These are phyloP conservation scores for Clavispora asparagi DNA, from an alignment of 805 yeast genomes.

Conservation along the genomic window DNA sequence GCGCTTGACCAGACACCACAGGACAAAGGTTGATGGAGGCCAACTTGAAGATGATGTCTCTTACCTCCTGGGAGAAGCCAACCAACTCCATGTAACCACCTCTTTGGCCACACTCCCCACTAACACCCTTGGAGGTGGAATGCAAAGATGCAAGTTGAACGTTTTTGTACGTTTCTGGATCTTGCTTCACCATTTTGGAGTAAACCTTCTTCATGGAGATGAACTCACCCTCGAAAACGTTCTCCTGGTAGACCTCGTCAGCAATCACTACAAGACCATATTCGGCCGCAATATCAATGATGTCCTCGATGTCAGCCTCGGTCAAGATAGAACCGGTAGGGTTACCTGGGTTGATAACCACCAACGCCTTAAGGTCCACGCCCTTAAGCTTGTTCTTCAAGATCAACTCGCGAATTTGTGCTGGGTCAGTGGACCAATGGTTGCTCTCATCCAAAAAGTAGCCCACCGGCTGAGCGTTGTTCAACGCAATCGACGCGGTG, in stretches of 20 bases:
- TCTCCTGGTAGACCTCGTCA: slow-evolving; percentile 97
- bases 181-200: slow-evolving; percentile 50
- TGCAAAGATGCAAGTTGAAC: slow-evolving; percentile 92
- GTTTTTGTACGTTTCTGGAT: slow-evolving; percentile 53
- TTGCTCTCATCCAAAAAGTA: slow-evolving; percentile 77
- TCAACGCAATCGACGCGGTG: slow-evolving; percentile 88
- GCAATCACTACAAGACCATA: slow-evolving; percentile 85
- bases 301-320: slow-evolving; percentile 59
- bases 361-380: slow-evolving; percentile 68
- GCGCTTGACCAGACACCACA: slow-evolving; percentile 90
- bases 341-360: slow-evolving; percentile 96
- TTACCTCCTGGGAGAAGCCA: slow-evolving; percentile 70
- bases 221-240: slow-evolving; percentile 78
- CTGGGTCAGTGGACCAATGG: slow-evolving; percentile 79
- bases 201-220: slow-evolving; percentile 79
- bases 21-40: slow-evolving; percentile 92
- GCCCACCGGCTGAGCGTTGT: slow-evolving; percentile 77
- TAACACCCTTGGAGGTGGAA: slow-evolving; percentile 96
- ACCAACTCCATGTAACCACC: slow-evolving; percentile 97
- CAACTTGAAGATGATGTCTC: slow-evolving; percentile 70
- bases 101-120: slow-evolving; percentile 99
- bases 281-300: slow-evolving; percentile 77
- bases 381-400: slow-evolving; percentile 45
- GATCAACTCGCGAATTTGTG: slow-evolving; percentile 54
- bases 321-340: slow-evolving; percentile 90